Evolutionary conservation across 441 rosid genomes (phyloP).

Genomic region (Biscutella laevigata): DNA sequence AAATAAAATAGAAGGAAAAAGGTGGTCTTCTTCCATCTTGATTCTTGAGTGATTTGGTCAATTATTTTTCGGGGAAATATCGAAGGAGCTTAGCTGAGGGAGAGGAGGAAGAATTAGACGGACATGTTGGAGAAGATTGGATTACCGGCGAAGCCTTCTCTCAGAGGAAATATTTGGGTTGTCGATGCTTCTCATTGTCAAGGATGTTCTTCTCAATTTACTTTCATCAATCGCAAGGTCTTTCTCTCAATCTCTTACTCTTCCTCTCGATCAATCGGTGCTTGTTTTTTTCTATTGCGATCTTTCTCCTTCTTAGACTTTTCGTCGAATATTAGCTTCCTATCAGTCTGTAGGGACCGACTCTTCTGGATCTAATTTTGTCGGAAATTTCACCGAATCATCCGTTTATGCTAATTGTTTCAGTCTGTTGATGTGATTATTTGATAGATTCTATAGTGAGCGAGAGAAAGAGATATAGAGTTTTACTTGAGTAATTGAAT

Average conservation of each 20-base stretch:
- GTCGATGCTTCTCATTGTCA: slow-evolving; percentile 90
- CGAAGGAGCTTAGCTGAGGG: too few relatives aligned
- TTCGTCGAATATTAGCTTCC: background rate
- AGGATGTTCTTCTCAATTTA: slow-evolving; percentile 86
- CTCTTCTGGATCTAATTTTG: slow-evolving; percentile 12
- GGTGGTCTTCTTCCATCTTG: background rate
- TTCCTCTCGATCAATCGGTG: background rate
- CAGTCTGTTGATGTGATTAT: background rate
- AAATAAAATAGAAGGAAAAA: too few relatives aligned
- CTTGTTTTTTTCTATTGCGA: too few relatives aligned
- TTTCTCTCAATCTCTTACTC: background rate
- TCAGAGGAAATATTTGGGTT: slow-evolving; percentile 76
- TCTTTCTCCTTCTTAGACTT: background rate
- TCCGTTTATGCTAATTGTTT: background rate
- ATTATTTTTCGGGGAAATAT: slow-evolving; percentile 8
- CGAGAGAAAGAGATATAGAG: too few relatives aligned
- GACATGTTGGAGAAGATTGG: slow-evolving; percentile 87
- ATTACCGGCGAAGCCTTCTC: slow-evolving; percentile 79
- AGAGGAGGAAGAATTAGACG: background rate
- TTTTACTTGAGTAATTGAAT: background rate
- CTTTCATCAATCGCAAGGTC: slow-evolving; percentile 99
- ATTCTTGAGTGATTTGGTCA: too few relatives aligned
- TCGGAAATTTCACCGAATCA: background rate
- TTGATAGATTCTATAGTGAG: background rate
- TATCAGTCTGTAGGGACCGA: background rate